Conservation (phyloP, 768 basidiomycete genomes). For the Clitopilus hobsonii region DNA sequence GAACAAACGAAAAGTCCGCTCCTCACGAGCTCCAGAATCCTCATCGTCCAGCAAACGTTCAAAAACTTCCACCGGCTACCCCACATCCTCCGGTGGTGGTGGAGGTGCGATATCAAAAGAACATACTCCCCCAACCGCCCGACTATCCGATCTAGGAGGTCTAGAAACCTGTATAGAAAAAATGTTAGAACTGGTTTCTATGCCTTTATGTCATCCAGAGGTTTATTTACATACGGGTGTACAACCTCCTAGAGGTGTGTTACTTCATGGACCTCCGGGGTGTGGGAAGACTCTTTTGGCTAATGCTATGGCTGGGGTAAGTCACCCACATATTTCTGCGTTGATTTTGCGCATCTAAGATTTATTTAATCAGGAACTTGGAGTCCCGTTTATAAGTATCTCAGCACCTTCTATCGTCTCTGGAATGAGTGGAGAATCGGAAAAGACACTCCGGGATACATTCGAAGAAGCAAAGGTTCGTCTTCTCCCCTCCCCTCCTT, state of each 20-base stretch:
- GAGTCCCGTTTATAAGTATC: slow-evolving; percentile 88
- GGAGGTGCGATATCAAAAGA: slow-evolving; percentile 48
- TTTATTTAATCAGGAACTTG: slow-evolving; percentile 90
- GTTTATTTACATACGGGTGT: slow-evolving; percentile 93
- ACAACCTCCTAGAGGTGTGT: slow-evolving; percentile 85
- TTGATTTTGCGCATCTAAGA: slow-evolving; percentile 2
- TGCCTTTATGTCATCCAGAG: slow-evolving; percentile 94
- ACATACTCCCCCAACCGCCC: slow-evolving; percentile 65
- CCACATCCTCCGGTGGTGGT: slow-evolving; percentile 16
- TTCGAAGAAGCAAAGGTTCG: slow-evolving; percentile 94
- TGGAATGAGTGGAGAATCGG: slow-evolving; percentile 98
- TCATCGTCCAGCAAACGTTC: slow-evolving; percentile 51
- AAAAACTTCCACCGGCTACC: slow-evolving; percentile 29
- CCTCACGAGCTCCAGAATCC: slow-evolving; percentile 45
- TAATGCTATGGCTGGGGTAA: slow-evolving; percentile 91
- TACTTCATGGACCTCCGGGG: slow-evolving; percentile 93
- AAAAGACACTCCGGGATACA: slow-evolving; percentile 92
- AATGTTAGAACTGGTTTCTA: slow-evolving; percentile 92
- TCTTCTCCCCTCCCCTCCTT: slow-evolving; percentile 2
- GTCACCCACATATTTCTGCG: slow-evolving; percentile 18
- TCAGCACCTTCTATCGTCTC: slow-evolving; percentile 96
- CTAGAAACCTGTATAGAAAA: slow-evolving; percentile 84
- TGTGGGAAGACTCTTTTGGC: slow-evolving; percentile 96
- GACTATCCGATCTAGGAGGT: slow-evolving; percentile 85
- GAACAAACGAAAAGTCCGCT: slow-evolving; percentile 63